These are phyloP conservation scores for Hysterangium stoloniferum DNA, from an alignment of 768 basidiomycete species.

Conservation along the genomic window DNA sequence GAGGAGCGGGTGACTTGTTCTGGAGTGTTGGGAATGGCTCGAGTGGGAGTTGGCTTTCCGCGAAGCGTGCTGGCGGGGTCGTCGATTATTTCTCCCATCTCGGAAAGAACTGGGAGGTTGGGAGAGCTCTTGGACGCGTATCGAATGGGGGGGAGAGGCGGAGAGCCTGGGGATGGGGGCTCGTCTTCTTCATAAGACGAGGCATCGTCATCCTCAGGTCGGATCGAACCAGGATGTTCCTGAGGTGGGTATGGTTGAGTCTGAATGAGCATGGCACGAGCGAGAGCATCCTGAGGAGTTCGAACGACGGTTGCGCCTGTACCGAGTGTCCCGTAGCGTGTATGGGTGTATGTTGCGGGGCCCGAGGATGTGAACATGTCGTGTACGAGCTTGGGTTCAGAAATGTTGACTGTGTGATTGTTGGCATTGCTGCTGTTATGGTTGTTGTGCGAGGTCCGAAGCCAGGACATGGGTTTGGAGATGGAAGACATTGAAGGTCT, in stretches of 20 bases:
- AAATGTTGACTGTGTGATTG: conserved; percentile 19
- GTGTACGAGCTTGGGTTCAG: conserved; percentile 34
- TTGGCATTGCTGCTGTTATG: not conserved
- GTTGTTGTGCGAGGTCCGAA: conserved; percentile 26
- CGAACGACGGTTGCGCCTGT: conserved; percentile 67
- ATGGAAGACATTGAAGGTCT: conserved; percentile 26
- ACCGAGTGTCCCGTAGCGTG: conserved; percentile 49
- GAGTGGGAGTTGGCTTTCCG: conserved; percentile 24
- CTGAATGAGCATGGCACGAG: conserved; percentile 19
- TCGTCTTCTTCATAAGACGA: conserved; percentile 11
- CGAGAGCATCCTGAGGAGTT: conserved; percentile 73
- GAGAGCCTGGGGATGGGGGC: conserved; percentile 30
- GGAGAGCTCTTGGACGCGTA: conserved; percentile 22
- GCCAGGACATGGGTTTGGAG: conserved; percentile 37
- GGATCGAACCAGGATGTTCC: conserved; percentile 3
- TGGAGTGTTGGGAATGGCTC: conserved; percentile 19
- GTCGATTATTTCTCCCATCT: conserved; percentile 1
- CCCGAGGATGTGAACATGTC: conserved; percentile 24
- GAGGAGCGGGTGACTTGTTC: conserved; percentile 8
- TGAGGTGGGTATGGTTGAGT: conserved; percentile 6
- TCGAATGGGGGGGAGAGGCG: conserved; percentile 51
- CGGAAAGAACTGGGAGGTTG: conserved; percentile 12
- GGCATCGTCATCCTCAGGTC: conserved; percentile 9
- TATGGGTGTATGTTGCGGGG: conserved; percentile 4
- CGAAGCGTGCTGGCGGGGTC: conserved; percentile 9